Conservation (phyloP, 1,284 basidiomycete genomes). For the Leccinum subrobustum region DNA sequence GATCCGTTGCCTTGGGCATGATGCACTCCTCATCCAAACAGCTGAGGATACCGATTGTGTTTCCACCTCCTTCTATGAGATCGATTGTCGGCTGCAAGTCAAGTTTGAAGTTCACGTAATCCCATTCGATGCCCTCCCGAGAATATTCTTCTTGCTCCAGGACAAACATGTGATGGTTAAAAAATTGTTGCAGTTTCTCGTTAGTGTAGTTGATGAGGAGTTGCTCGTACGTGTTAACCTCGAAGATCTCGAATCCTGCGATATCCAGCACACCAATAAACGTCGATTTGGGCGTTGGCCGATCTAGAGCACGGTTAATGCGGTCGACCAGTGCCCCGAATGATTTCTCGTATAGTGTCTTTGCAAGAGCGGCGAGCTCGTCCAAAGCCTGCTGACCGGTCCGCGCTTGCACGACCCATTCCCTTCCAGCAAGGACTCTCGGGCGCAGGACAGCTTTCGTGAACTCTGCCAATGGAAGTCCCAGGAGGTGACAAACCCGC, state of each 20-base stretch:
- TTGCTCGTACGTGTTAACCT: constrained; percentile 93
- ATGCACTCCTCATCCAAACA: constrained; percentile 98
- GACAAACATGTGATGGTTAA: constrained; percentile 99
- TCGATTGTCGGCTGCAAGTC: constrained; percentile 99
- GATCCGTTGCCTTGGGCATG: constrained; percentile 97
- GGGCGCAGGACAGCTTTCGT: constrained; percentile 86
- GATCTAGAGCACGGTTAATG: constrained; percentile 92
- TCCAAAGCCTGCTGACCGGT: constrained; percentile 92
- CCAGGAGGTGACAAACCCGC: constrained; percentile 91
- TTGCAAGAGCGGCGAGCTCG: constrained; percentile 90
- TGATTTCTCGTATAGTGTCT: constrained; percentile 97
- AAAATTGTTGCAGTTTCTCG: constrained; percentile 95
- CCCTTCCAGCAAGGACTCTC: constrained; percentile 90
- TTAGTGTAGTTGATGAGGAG: constrained; percentile 99
- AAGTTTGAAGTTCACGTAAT: constrained; percentile 97
- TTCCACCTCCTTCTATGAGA: constrained; percentile 83
- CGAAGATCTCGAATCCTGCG: constrained; percentile 98
- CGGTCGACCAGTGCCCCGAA: constrained; percentile 94
- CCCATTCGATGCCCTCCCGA: constrained; percentile 96
- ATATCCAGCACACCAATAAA: constrained; percentile 99
- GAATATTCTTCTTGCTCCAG: constrained; percentile 99
- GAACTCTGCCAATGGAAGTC: constrained; percentile 89
- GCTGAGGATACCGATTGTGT: constrained; percentile 86
- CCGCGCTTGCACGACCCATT: constrained; percentile 95
- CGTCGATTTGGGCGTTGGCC: constrained; percentile 89